Conservation (phyloP, 1,139 yeast species). For the Torulaspora pretoriensis region DNA sequence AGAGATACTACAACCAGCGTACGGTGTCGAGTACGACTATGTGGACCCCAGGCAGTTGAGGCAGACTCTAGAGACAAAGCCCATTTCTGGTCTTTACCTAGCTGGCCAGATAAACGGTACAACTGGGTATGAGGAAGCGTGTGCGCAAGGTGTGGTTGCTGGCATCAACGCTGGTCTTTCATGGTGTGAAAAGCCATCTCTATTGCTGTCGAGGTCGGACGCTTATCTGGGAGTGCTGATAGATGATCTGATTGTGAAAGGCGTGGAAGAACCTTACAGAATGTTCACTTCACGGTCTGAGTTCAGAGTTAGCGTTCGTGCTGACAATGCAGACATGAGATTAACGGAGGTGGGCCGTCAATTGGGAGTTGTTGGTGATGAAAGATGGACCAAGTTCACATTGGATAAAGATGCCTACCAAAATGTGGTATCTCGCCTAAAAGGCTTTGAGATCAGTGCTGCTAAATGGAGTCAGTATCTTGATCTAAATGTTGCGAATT, state of each 20-base stretch:
- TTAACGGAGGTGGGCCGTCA: conserved; percentile 65
- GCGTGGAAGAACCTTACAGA: conserved; percentile 95
- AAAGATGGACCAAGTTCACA: conserved; percentile 51
- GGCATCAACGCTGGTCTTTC: conserved; percentile 78
- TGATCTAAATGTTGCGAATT: conserved; percentile 39
- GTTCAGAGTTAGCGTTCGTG: conserved; percentile 79
- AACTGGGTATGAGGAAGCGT: conserved; percentile 98
- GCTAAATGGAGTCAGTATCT: conserved; percentile 54
- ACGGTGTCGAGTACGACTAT: conserved; percentile 97
- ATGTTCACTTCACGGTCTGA: conserved; percentile 98
- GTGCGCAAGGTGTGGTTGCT: conserved; percentile 92
- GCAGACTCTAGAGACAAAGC: conserved; percentile 75
- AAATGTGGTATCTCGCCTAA: conserved; percentile 45
- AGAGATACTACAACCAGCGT: conserved; percentile 86
- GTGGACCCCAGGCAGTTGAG: conserved; percentile 87
- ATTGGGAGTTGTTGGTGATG: conserved; percentile 62
- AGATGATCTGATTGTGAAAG: conserved; percentile 91
- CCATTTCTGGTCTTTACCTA: conserved; percentile 69
- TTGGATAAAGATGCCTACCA: conserved; percentile 48
- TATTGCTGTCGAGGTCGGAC: conserved; percentile 66
- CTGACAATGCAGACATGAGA: conserved; percentile 90
- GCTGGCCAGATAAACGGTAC: conserved; percentile 99
- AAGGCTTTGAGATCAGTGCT: conserved; percentile 47
- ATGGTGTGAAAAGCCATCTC: conserved; percentile 40
- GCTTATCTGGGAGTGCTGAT: conserved; percentile 90